Evolutionary conservation across 805 yeast species (phyloP).

Genomic region (Candida pseudoglaebosa): DNA sequence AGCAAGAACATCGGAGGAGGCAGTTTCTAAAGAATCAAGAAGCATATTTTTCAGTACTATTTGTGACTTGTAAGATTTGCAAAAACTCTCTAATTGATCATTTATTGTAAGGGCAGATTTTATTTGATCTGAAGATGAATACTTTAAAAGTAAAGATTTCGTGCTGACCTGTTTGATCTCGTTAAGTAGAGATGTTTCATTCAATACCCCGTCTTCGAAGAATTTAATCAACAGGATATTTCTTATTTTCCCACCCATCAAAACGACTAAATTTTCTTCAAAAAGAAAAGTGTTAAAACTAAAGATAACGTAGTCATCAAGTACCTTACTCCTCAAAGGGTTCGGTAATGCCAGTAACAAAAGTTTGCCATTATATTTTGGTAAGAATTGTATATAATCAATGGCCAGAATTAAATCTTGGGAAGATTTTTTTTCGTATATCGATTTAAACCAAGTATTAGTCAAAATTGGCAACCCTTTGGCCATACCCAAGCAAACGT

Average conservation of each 20-base stretch:
- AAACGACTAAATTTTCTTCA: constrained; percentile 12
- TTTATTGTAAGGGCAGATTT: not conserved
- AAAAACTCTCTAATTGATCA: constrained; percentile 1
- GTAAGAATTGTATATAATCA: constrained; percentile 12
- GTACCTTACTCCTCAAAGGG: constrained; percentile 11
- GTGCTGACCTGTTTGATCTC: constrained; percentile 4
- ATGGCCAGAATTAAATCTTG: constrained; percentile 19
- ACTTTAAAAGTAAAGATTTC: constrained; percentile 1
- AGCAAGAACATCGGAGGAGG: not conserved
- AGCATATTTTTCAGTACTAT: not conserved
- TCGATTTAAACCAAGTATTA: constrained; percentile 19
- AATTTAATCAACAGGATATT: constrained; percentile 1
- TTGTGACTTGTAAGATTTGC: not conserved
- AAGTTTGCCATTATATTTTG: constrained; percentile 10
- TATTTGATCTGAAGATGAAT: not conserved
- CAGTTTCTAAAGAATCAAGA: not conserved
- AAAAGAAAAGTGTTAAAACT: not conserved
- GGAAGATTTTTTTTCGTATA: constrained; percentile 12
- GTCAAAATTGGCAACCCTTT: constrained; percentile 27
- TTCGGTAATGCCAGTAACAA: constrained; percentile 9
- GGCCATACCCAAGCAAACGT: constrained; percentile 22
- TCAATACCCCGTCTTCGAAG: constrained; percentile 4
- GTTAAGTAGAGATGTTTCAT: not conserved
- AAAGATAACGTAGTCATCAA: constrained; percentile 12
- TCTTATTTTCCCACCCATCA: constrained; percentile 11